Conservation (phyloP, 2,329 filamentous ascomycete species). For the Aureobasidium sp. region DNA sequence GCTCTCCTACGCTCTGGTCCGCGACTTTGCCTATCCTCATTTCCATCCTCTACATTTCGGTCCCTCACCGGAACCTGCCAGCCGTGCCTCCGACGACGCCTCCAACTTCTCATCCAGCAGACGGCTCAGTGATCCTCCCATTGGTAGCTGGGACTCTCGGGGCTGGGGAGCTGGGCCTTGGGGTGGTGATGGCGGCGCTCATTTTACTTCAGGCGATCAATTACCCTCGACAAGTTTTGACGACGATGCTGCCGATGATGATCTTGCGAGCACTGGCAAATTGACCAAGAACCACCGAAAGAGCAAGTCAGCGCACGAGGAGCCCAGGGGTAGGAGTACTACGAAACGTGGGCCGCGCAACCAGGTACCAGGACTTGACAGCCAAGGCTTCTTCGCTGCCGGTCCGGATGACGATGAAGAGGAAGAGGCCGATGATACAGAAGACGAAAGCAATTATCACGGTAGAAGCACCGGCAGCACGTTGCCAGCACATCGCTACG, state of each 20-base stretch:
- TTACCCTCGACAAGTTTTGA: slow-evolving; percentile 31
- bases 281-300: slow-evolving; percentile 26
- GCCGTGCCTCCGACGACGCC: slow-evolving; percentile 43
- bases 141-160: slow-evolving; percentile 68
- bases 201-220: slow-evolving; percentile 24
- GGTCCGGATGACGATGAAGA: not conserved
- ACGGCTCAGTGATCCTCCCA: slow-evolving; percentile 34
- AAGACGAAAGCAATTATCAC: not conserved
- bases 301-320: slow-evolving; percentile 63
- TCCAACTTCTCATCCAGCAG: slow-evolving; percentile 82
- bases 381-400: slow-evolving; percentile 11
- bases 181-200: slow-evolving; percentile 29
- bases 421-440: not conserved
- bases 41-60: slow-evolving; percentile 89
- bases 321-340: slow-evolving; percentile 47
- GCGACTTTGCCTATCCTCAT: slow-evolving; percentile 87
- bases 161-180: slow-evolving; percentile 49
- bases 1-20: slow-evolving; percentile 79
- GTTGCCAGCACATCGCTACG: slow-evolving; percentile 35
- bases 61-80: slow-evolving; percentile 58
- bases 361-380: slow-evolving; percentile 12
- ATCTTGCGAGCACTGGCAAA: slow-evolving; percentile 14
- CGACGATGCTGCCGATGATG: slow-evolving; percentile 16
- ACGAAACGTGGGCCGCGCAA: slow-evolving; percentile 10
- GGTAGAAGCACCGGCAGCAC: slow-evolving; percentile 1